A percentile compares a stretch with the other conserved stretches of the same genome.
These are phyloP conservation scores for Plasmodium ovale DNA, from an alignment of 169 alveolate species.

Conservation along the genomic window DNA sequence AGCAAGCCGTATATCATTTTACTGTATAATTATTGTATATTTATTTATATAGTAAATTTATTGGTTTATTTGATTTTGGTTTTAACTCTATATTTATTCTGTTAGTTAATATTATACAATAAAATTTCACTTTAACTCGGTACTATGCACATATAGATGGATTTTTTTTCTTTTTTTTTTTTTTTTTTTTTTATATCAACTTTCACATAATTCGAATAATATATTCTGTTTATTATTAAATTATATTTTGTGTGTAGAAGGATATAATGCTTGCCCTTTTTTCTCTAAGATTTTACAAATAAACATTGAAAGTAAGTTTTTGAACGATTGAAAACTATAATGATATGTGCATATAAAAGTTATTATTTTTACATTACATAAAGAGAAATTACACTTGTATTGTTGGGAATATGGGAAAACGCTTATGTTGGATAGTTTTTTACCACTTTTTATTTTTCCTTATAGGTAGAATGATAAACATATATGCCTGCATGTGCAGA, in stretches of 20 bases:
- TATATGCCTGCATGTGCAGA: not conserved
- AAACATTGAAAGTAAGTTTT: not conserved
- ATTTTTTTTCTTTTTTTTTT: too few species aligned
- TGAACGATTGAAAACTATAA: not conserved
- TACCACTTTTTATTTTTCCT: not conserved
- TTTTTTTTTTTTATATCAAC: not conserved
- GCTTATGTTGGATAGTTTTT: not conserved
- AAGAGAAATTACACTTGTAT: not conserved
- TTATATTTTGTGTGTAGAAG: not conserved
- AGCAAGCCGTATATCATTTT: not conserved
- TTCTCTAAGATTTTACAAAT: not conserved
- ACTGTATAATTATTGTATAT: not conserved
- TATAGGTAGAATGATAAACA: slow-evolving; percentile 7
- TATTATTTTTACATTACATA: not conserved
- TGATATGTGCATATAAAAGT: not conserved
- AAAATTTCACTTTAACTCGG: not conserved
- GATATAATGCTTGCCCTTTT: not conserved
- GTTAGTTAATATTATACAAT: not conserved
- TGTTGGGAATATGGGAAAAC: not conserved
- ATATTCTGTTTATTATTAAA: too few species aligned
- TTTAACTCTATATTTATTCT: too few species aligned
- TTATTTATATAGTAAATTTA: too few species aligned
- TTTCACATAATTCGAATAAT: not conserved
- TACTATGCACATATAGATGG: not conserved
- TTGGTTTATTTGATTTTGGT: not conserved